phyloP scores from a whole-genome alignment of 441 rosid genomes.

The Erysimum cheiri region DNA sequence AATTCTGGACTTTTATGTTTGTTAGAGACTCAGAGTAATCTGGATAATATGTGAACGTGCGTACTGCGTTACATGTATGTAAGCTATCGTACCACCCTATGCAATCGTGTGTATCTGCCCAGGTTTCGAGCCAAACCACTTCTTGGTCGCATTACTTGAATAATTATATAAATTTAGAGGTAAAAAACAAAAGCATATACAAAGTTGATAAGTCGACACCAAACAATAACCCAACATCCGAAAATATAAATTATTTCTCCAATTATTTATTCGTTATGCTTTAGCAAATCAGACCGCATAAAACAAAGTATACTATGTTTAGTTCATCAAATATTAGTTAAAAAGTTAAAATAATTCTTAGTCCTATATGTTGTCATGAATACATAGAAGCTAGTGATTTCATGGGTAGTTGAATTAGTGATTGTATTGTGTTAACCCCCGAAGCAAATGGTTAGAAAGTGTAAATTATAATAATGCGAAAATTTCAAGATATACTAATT shows the following conservation, averaged over 20 bases:
- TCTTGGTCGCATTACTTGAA: neutral
- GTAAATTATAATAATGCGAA: neutral
- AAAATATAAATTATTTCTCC: neutral
- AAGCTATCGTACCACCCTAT: slow-evolving; percentile 2
- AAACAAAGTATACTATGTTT: neutral
- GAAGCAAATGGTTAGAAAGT: slow-evolving; percentile 23
- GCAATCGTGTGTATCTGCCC: slow-evolving; percentile 22
- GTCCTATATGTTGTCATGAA: neutral
- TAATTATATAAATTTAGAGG: neutral
- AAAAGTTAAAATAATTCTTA: neutral
- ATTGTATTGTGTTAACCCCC: slow-evolving; percentile 1
- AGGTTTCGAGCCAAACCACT: slow-evolving; percentile 9
- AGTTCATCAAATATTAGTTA: neutral
- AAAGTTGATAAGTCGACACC: neutral
- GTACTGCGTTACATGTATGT: too few relatives aligned
- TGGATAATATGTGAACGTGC: too few relatives aligned
- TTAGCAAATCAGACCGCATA: neutral
- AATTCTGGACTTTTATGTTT: neutral
- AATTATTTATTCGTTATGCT: neutral
- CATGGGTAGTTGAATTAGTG: slow-evolving; percentile 10
- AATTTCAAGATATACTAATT: neutral
- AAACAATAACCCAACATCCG: slow-evolving; percentile 1
- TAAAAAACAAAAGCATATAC: neutral
- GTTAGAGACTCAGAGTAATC: neutral
- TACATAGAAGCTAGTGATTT: neutral